Evolutionary conservation across 371 early-diverging fungal species (phyloP).

Genomic region (Rhizomucor miehei): DNA sequence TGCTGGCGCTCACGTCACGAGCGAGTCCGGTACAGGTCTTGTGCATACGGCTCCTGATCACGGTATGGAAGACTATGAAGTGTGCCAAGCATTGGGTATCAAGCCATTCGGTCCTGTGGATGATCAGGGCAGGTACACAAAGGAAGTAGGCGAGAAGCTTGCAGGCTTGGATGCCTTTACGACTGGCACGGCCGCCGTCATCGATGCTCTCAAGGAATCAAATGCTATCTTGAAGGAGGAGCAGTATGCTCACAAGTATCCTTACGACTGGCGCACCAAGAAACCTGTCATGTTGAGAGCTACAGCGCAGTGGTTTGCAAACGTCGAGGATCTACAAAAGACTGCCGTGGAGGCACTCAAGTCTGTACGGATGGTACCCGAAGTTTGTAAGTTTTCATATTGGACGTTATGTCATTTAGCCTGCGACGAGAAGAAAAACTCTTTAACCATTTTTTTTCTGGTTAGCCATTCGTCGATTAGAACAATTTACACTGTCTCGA

Average conservation of each 20-base stretch:
- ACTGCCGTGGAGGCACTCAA: conserved; percentile 59
- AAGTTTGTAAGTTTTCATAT: conserved; percentile 54
- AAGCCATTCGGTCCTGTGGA: conserved; percentile 69
- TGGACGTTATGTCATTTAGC: too few relatives aligned
- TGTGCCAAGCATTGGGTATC: conserved; percentile 61
- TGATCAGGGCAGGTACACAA: conserved; percentile 78
- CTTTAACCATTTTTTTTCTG: too few relatives aligned
- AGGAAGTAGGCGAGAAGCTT: conserved; percentile 59
- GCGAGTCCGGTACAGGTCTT: conserved; percentile 84
- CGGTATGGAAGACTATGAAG: conserved; percentile 93
- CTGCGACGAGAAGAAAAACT: too few relatives aligned
- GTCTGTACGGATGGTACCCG: conserved; percentile 60
- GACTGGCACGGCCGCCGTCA: conserved; percentile 57
- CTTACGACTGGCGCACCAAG: conserved; percentile 92
- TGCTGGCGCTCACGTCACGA: conserved; percentile 75
- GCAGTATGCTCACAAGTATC: conserved; percentile 76
- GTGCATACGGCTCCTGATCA: conserved; percentile 97
- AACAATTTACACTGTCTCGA: conserved; percentile 64
- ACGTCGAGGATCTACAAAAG: conserved; percentile 60
- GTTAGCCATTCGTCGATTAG: conserved; percentile 52
- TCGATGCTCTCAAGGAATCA: conserved; percentile 47
- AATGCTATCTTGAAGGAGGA: conserved; percentile 41
- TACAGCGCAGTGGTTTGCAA: conserved; percentile 89
- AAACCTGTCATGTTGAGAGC: conserved; percentile 83
- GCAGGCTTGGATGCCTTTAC: conserved; percentile 63